Conservation (phyloP, 192 early-diverging fungal genomes). For the Mortierella antarctica region DNA sequence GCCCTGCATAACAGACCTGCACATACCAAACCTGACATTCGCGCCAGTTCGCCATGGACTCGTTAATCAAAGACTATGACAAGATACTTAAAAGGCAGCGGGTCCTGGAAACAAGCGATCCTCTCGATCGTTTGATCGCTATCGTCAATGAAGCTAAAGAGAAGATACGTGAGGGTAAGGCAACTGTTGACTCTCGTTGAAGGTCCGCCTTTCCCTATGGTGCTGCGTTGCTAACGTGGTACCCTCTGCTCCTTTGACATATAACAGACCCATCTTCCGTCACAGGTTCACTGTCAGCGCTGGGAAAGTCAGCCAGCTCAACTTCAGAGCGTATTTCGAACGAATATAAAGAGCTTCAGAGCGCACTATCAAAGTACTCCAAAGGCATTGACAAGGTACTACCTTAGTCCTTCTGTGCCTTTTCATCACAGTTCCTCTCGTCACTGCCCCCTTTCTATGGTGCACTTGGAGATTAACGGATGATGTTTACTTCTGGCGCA, state of each 20-base stretch:
- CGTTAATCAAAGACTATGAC: conserved; percentile 70
- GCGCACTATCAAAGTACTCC: conserved; percentile 70
- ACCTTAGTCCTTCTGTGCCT: background rate
- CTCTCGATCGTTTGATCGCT: conserved; percentile 59
- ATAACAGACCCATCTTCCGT: conserved; percentile 33
- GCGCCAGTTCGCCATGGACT: conserved; percentile 61
- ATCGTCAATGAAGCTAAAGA: conserved; percentile 57
- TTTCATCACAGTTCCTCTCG: background rate
- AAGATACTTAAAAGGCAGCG: conserved; percentile 75
- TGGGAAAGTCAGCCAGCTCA: conserved; percentile 39
- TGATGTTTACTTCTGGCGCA: background rate
- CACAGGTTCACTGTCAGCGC: conserved; percentile 8
- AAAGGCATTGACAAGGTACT: conserved; percentile 80
- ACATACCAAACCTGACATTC: background rate
- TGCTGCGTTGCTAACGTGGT: too few species aligned
- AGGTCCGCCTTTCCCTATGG: too few species aligned
- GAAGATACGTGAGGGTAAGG: conserved; percentile 41
- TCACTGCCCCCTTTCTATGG: background rate
- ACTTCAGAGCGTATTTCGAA: conserved; percentile 52
- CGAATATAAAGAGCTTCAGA: conserved; percentile 74
- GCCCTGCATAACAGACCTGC: background rate
- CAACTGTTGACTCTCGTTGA: background rate
- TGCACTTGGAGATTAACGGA: background rate
- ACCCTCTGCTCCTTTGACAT: background rate
- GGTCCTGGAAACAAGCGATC: conserved; percentile 56